Percentiles rank a stretch among this genome's conserved stretches.
phyloP scores from a whole-genome alignment of 306 rosid species.

The Prunus mume region DNA sequence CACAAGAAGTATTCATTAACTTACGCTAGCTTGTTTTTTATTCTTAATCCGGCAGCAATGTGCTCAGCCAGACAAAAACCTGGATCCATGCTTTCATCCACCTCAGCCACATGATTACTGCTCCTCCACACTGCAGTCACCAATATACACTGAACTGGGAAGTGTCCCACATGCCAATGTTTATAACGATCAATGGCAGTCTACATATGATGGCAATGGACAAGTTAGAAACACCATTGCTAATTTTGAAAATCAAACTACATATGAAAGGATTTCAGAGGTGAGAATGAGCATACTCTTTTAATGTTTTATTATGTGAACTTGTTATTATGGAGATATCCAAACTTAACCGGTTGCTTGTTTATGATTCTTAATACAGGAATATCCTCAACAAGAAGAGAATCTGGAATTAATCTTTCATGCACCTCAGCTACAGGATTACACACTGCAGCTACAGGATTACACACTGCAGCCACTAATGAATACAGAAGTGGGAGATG shows the following conservation, averaged over 20 bases:
- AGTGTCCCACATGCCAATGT: not conserved
- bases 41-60: slow-evolving; percentile 26
- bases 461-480: not conserved
- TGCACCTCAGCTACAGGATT: not conserved
- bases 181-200: not conserved
- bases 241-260: not conserved
- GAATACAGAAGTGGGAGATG: not conserved
- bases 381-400: not conserved
- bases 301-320: slow-evolving; percentile 5
- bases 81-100: not conserved
- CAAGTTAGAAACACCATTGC: not conserved
- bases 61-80: not conserved
- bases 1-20: slow-evolving; percentile 1
- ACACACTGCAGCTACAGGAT: not conserved
- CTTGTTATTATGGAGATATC: not conserved
- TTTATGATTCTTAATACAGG: slow-evolving; percentile 32
- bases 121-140: not conserved
- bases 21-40: slow-evolving; percentile 3
- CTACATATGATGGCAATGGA: not conserved
- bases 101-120: not conserved
- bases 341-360: slow-evolving; percentile 12
- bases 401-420: not conserved
- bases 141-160: not conserved
- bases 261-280: not conserved
- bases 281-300: slow-evolving; percentile 37